Evolutionary conservation across 306 rosid genomes (phyloP), one percentile per base, ranked within the genome.

Genomic region (Vicia faba): DNA sequence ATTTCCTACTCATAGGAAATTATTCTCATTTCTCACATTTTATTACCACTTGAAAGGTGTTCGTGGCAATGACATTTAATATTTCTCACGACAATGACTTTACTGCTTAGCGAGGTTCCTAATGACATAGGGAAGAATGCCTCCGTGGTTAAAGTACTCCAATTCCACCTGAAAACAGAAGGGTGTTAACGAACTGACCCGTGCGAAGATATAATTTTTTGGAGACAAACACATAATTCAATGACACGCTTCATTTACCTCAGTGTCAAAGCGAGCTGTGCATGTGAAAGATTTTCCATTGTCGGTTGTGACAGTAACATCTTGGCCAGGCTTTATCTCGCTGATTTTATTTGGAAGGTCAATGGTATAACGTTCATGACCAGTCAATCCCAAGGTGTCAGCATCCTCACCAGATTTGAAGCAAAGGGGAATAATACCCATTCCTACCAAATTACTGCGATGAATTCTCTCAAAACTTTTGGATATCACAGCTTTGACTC

Each of bases 331-430:
- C 76, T 85, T 88, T 13, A 95, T 88, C 79, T 88, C 87, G 5
- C 84, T 88, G 73, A 95, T 76, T 5, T 80, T 80, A 81, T 72
- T 85, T 13, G 99, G 97, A 60, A 95, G 95, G 71, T 86, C 99
- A 49, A 95, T 90, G 49, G 89, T 58, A 74, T 73, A 95, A 2
- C 97, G 99, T 78, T 95, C 99, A n/a, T 85, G 96, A 44, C 99
- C 99, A 13, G 96, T 95, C 95, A 95, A 80, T 70, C 99, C 97
- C 23, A 95, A 80, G 23, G 91, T 75, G 28, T 95, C 99, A 7
- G 97, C 95, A 69, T 95, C 99, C 85, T 95, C 99, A 1, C 99
- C 97, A 7, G 97, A 15, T 87, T 95, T 95, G 85, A 86, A 95
- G 78, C 97, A 90, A 61, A 95, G 99, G 64, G 99, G 99, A 75